phyloP scores from a whole-genome alignment of 345 rosid genomes.

The Anastatica hierochuntica region DNA sequence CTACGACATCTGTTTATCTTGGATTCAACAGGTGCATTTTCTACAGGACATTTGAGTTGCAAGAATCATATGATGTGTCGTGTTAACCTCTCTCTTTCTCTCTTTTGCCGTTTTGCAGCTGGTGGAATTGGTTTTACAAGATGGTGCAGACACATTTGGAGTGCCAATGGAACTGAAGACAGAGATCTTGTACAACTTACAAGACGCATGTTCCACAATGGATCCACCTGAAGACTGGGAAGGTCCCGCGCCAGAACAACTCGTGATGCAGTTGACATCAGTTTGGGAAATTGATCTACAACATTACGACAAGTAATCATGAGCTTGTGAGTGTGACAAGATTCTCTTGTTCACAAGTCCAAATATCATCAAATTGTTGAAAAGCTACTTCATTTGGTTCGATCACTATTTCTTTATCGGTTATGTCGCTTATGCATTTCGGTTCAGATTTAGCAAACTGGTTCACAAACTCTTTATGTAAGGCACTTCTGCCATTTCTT shows the following conservation, averaged over 20 bases:
- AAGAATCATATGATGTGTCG: not conserved
- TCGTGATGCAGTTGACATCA: constrained; percentile 75
- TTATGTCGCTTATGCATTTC: too few species aligned
- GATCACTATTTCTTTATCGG: too few species aligned
- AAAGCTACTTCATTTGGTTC: too few species aligned
- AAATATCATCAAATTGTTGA: too few species aligned
- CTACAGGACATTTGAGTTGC: not conserved
- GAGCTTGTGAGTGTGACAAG: not conserved
- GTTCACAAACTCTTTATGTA: too few species aligned
- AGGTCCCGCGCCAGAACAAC: constrained; percentile 69
- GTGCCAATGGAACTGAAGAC: constrained; percentile 79
- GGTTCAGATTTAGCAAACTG: too few species aligned
- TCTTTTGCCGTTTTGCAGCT: constrained; percentile 34
- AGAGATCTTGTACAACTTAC: constrained; percentile 63
- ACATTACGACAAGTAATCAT: constrained; percentile 50
- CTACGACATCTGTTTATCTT: constrained; percentile 77
- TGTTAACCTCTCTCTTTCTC: not conserved
- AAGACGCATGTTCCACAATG: constrained; percentile 60
- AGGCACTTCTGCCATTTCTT: too few species aligned
- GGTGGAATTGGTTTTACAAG: constrained; percentile 67
- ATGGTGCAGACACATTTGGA: constrained; percentile 57
- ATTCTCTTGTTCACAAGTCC: too few species aligned
- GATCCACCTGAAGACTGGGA: constrained; percentile 96
- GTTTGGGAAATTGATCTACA: constrained; percentile 82
- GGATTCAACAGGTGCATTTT: constrained; percentile 88